Evolutionary conservation across 1,139 yeast species (phyloP).

Genomic region (Hyphopichia khmerensis): DNA sequence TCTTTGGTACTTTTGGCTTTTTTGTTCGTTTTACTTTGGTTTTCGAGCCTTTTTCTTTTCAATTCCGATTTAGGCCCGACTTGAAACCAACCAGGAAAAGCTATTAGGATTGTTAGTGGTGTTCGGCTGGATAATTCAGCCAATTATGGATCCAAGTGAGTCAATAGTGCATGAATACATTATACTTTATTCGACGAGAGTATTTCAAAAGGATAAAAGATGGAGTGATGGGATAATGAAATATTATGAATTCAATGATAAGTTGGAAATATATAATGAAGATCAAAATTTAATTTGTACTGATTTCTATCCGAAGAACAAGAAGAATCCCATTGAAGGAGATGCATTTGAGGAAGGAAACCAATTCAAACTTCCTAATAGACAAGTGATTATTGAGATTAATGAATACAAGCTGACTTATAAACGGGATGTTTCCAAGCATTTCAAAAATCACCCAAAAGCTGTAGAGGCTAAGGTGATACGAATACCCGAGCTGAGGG

Average conservation of each 20-base stretch:
- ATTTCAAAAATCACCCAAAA: constrained; percentile 2
- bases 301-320: constrained; percentile 25
- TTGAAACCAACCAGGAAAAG: not conserved
- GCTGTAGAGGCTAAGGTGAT: no score
- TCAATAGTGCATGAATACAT: constrained; percentile 38
- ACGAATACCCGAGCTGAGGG: no score
- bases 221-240: constrained; percentile 57
- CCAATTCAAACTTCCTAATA: constrained; percentile 16
- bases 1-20: not conserved
- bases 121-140: not conserved
- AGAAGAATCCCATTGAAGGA: constrained; percentile 8
- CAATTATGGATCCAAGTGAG: not conserved
- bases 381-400: constrained; percentile 14
- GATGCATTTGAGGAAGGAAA: constrained; percentile 11
- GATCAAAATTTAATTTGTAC: constrained; percentile 34
- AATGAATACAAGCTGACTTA: constrained; percentile 11
- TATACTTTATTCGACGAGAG: constrained; percentile 44
- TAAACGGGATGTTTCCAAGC: constrained; percentile 15
- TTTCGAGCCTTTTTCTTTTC: not conserved
- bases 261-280: constrained; percentile 43
- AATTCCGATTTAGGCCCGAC: constrained; percentile 1
- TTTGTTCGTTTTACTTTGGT: not conserved
- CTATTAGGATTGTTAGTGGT: not conserved
- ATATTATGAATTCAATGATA: constrained; percentile 48
- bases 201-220: constrained; percentile 49